These are phyloP conservation scores for Boletus sp. DNA, from an alignment of 1,284 basidiomycete species.

Conservation along the genomic window DNA sequence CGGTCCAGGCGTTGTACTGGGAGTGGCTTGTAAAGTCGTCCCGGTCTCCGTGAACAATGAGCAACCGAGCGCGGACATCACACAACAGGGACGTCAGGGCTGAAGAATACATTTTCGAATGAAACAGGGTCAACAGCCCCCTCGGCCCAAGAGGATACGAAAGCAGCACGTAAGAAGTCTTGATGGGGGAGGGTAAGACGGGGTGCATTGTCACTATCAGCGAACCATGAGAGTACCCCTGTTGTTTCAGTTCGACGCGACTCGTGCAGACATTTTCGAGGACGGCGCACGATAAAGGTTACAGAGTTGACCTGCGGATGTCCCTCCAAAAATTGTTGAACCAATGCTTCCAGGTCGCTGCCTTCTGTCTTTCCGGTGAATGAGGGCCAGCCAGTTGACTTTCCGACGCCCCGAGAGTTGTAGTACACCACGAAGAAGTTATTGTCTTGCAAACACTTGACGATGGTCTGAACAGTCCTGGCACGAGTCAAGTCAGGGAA, in stretches of 20 bases:
- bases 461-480: constrained; percentile 26
- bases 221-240: constrained; percentile 82
- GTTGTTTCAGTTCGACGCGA: constrained; percentile 4
- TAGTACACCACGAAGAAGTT: constrained; percentile 63
- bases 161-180: constrained; percentile 63
- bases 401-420: constrained; percentile 74
- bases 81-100: constrained; percentile 48
- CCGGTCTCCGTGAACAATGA: constrained; percentile 61
- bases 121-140: constrained; percentile 66
- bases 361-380: constrained; percentile 66
- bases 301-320: constrained; percentile 45
- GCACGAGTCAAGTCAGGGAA: neutral
- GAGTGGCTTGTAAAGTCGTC: constrained; percentile 67
- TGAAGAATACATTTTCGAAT: constrained; percentile 46
- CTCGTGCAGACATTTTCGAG: constrained; percentile 3
- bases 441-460: constrained; percentile 38
- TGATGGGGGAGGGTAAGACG: constrained; percentile 41
- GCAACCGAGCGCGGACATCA: constrained; percentile 45
- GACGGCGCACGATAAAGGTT: constrained; percentile 47
- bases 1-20: constrained; percentile 56
- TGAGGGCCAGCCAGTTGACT: constrained; percentile 64
- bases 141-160: constrained; percentile 75
- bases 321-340: constrained; percentile 50
- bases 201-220: constrained; percentile 66
- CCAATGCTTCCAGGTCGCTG: constrained; percentile 59